These are phyloP conservation scores for Oropetium thomaeum DNA, from an alignment of 176 grass and related monocot genomes.

Conservation along the genomic window DNA sequence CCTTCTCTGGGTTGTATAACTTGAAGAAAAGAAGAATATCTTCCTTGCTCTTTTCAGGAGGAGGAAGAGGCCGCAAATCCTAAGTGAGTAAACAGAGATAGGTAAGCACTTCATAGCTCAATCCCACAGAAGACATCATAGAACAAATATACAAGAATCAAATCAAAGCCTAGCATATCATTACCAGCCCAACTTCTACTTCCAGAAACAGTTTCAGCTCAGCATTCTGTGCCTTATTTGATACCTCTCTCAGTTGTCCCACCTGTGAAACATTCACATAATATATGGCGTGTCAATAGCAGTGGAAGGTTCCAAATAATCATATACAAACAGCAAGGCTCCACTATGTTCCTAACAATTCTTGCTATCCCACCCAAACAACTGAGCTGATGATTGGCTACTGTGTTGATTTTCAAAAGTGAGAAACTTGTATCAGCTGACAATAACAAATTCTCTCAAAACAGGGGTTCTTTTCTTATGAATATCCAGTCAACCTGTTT, in stretches of 20 bases:
- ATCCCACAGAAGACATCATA: constrained; percentile 9
- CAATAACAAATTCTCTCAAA: not conserved
- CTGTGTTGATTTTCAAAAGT: not conserved
- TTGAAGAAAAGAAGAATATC: constrained; percentile 96
- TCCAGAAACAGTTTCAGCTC: constrained; percentile 89
- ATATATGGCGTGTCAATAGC: not conserved
- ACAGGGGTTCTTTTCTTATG: not conserved
- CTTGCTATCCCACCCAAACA: constrained; percentile 12
- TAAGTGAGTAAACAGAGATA: constrained; percentile 36
- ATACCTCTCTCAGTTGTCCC: constrained; percentile 84
- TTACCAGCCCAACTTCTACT: constrained; percentile 81
- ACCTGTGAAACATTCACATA: constrained; percentile 51
- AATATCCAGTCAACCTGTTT: not conserved
- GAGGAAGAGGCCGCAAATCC: constrained; percentile 64
- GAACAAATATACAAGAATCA: constrained; percentile 14
- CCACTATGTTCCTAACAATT: not conserved
- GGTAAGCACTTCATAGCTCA: constrained; percentile 12
- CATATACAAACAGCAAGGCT: not conserved
- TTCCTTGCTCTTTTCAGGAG: constrained; percentile 79
- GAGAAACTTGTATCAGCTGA: not conserved
- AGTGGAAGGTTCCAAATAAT: not conserved
- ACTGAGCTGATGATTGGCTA: constrained; percentile 14
- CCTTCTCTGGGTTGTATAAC: constrained; percentile 80
- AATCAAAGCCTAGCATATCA: constrained; percentile 15
- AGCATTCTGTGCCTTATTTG: constrained; percentile 89